These are phyloP conservation scores for Discostella stelligeroides DNA, from an alignment of 108 stramenopile species.

Conservation along the genomic window DNA sequence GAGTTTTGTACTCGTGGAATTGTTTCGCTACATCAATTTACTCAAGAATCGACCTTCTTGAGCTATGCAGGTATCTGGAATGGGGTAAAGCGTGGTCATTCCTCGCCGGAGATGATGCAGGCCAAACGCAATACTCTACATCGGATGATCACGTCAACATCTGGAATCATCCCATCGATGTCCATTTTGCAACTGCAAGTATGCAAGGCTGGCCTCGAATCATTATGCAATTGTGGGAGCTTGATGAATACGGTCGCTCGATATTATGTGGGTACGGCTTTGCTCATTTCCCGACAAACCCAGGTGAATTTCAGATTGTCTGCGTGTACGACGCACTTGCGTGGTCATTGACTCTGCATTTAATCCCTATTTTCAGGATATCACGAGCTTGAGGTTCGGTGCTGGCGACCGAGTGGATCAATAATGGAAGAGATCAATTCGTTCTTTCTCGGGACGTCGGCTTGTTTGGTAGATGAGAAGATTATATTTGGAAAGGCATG, in stretches of 20 bases:
- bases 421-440: conserved; percentile 56
- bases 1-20: conserved; percentile 8
- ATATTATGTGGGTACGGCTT: conserved; percentile 66
- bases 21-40: neutral
- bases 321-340: no score
- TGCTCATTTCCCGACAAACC: conserved; percentile 58
- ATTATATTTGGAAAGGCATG: conserved; percentile 61
- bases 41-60: neutral
- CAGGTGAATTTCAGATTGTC: no score
- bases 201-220: conserved; percentile 70
- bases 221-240: conserved; percentile 59
- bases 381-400: conserved; percentile 49
- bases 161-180: conserved; percentile 72
- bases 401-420: conserved; percentile 62
- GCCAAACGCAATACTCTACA: conserved; percentile 65
- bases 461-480: conserved; percentile 52
- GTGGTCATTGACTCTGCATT: no score
- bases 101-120: conserved; percentile 49
- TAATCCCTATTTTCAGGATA: no score
- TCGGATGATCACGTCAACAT: conserved; percentile 40
- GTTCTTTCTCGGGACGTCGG: conserved; percentile 60
- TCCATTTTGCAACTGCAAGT: conserved; percentile 62
- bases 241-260: conserved; percentile 63
- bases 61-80: conserved; percentile 46
- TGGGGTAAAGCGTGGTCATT: conserved; percentile 60